phyloP scores from a whole-genome alignment of 1,284 basidiomycete species.

The Filobasidium uniguttulatum region DNA sequence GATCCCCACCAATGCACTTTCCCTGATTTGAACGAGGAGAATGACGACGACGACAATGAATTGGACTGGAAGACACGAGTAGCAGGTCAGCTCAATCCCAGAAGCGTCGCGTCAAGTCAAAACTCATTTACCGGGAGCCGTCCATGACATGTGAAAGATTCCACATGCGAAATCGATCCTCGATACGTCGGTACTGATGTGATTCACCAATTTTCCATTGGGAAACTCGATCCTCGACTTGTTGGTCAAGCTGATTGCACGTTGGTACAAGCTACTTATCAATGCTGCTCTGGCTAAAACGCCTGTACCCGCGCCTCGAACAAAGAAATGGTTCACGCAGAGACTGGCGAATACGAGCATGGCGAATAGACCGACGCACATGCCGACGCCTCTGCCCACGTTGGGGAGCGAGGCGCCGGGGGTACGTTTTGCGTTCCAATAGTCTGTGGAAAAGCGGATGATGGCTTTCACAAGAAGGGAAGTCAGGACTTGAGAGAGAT shows the following conservation, averaged over 20 bases:
- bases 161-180: constrained; percentile 80
- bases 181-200: constrained; percentile 72
- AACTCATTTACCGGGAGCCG: constrained; percentile 45
- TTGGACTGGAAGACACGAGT: constrained; percentile 19
- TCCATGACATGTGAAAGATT: constrained; percentile 56
- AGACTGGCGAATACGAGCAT: constrained; percentile 58
- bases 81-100: constrained; percentile 22
- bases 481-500: constrained; percentile 57
- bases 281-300: constrained; percentile 74
- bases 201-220: constrained; percentile 77
- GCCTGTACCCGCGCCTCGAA: constrained; percentile 47
- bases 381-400: constrained; percentile 59
- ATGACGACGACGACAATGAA: constrained; percentile 39
- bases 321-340: constrained; percentile 58
- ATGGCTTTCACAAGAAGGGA: constrained; percentile 67
- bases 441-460: constrained; percentile 58
- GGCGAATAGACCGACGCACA: constrained; percentile 54
- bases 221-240: constrained; percentile 69
- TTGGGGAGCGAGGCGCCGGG: constrained; percentile 43
- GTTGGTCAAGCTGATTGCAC: constrained; percentile 58
- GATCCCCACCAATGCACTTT: constrained; percentile 41
- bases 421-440: constrained; percentile 44
- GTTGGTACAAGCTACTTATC: constrained; percentile 75
- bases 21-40: constrained; percentile 40
- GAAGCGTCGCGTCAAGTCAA: neutral